Percentiles rank a stretch among this genome's conserved stretches.
These are phyloP conservation scores for Gryganskiella cystojenkinii DNA, from an alignment of 192 early-diverging fungal species.

Conservation along the genomic window DNA sequence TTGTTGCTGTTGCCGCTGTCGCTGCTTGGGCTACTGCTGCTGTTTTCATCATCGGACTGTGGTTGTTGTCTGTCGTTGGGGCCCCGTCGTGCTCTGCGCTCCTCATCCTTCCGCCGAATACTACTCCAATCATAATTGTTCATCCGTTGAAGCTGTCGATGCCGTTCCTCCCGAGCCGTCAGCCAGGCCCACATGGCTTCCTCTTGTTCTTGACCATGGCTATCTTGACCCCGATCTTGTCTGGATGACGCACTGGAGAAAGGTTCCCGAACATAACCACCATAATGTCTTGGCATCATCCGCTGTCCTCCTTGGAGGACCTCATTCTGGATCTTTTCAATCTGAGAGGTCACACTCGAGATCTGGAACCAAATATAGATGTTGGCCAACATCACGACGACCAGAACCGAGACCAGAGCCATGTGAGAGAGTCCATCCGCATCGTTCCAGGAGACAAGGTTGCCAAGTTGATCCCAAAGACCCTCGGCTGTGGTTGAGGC, in stretches of 20 bases:
- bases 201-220: constrained; percentile 29
- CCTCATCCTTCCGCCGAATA: no score
- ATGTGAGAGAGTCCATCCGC: constrained; percentile 20
- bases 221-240: no score
- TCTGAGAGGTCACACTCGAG: constrained; percentile 42
- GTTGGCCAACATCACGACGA: constrained; percentile 42
- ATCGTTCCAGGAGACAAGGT: not conserved
- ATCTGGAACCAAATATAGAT: constrained; percentile 50
- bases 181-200: constrained; percentile 56
- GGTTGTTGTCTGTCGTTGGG: not conserved
- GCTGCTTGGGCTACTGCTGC: constrained; percentile 5
- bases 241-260: no score
- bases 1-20: not conserved
- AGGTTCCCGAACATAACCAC: no score
- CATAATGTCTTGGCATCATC: no score
- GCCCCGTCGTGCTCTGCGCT: not conserved
- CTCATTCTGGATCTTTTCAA: constrained; percentile 36
- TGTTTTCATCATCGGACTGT: not conserved
- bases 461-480: not conserved
- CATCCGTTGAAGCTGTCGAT: constrained; percentile 25
- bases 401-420: constrained; percentile 22
- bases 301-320: no score
- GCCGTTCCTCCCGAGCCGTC: constrained; percentile 38
- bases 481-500: no score
- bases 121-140: constrained; percentile 1